Conservation (phyloP, 2,329 filamentous ascomycete species). For the Plectosphaerella cucumerina region DNA sequence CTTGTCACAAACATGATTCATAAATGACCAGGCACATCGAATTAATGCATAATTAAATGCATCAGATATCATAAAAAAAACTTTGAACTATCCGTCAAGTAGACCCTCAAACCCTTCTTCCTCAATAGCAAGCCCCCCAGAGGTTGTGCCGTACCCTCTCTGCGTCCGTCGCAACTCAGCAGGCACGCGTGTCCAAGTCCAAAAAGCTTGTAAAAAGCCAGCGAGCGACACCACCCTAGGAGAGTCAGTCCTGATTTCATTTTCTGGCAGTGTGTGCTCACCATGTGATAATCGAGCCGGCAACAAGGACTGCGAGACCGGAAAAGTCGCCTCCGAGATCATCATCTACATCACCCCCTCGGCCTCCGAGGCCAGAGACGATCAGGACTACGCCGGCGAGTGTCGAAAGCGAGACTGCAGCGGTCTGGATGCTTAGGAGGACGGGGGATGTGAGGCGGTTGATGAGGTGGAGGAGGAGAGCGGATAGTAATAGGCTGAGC, state of each 20-base stretch:
- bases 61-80: too few species aligned
- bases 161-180: background rate
- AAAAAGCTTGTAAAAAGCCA: background rate
- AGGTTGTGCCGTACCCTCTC: background rate
- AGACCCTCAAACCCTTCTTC: background rate
- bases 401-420: background rate
- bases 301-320: background rate
- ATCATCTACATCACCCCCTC: background rate
- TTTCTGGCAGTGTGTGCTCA: background rate
- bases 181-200: background rate
- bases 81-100: background rate
- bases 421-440: background rate
- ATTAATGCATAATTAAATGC: too few species aligned
- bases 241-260: background rate
- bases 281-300: background rate
- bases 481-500: background rate
- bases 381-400: background rate
- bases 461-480: background rate
- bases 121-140: background rate
- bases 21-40: too few species aligned
- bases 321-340: background rate
- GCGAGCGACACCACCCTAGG: background rate
- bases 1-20: too few species aligned
- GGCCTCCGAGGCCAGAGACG: background rate
- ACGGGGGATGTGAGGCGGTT: background rate